phyloP scores from a whole-genome alignment of 2,329 filamentous ascomycete genomes.

The Hypoxylon sp. region DNA sequence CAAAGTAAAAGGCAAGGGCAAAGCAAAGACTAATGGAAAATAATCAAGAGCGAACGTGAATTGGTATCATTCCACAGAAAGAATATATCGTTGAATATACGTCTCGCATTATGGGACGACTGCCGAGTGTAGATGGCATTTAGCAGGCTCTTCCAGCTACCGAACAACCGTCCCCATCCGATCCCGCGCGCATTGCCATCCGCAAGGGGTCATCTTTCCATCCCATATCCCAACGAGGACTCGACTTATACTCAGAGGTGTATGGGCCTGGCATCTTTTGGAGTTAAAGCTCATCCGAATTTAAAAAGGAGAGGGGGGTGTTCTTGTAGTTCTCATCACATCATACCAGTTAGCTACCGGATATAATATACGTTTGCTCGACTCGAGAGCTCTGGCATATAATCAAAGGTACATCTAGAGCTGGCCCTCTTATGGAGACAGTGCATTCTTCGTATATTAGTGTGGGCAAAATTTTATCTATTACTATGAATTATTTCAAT shows the following conservation, averaged over 20 bases:
- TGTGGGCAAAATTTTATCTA: neutral
- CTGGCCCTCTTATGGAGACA: neutral
- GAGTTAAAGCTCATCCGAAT: conserved; percentile 24
- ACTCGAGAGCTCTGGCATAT: conserved; percentile 2
- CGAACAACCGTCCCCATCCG: conserved; percentile 1
- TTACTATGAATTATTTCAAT: neutral
- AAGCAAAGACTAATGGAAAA: conserved; percentile 47
- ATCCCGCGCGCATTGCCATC: conserved; percentile 4
- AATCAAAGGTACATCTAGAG: neutral
- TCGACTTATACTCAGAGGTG: conserved; percentile 9
- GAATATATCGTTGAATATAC: conserved; percentile 15
- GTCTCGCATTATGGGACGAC: conserved; percentile 7
- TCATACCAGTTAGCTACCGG: conserved; percentile 10
- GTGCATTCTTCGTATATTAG: neutral
- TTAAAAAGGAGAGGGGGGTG: conserved; percentile 22
- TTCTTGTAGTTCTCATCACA: conserved; percentile 27
- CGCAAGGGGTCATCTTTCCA: conserved; percentile 5
- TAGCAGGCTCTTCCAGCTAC: conserved; percentile 2
- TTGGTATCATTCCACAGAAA: neutral
- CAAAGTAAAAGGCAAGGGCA: conserved; percentile 48
- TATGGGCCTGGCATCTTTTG: conserved; percentile 20
- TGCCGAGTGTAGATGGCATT: conserved; percentile 12
- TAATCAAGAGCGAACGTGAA: conserved; percentile 19
- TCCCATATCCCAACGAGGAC: conserved; percentile 3
- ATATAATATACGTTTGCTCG: conserved; percentile 32